A percentile compares a stretch with the other conserved stretches of the same genome.
Evolutionary conservation across 768 basidiomycete genomes (phyloP).

Genomic region (Hericium coralloides): DNA sequence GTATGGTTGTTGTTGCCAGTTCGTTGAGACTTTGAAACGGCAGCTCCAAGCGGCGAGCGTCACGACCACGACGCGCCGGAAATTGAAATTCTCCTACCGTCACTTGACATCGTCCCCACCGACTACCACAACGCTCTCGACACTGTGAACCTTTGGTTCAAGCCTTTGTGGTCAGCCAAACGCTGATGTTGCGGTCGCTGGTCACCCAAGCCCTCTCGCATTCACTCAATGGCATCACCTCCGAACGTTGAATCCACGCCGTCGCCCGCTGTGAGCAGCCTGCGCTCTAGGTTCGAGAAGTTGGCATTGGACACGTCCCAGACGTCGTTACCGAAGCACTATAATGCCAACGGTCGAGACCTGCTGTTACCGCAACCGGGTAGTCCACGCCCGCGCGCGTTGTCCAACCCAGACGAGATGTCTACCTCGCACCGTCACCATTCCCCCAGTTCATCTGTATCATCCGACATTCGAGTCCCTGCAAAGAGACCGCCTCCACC

Average conservation of each 20-base stretch:
- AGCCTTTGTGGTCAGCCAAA: background rate
- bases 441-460: background rate
- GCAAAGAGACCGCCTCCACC: background rate
- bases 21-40: no score
- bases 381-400: background rate
- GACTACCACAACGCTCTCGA: background rate
- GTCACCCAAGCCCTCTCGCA: background rate
- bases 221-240: background rate
- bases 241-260: constrained; percentile 17
- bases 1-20: no score
- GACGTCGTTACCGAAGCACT: background rate
- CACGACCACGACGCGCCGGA: no score
- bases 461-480: background rate
- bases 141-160: background rate
- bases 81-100: background rate
- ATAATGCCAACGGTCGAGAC: background rate
- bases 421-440: background rate
- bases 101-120: background rate
- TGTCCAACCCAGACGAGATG: constrained; percentile 1
- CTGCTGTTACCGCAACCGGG: background rate
- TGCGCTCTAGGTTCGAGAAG: constrained; percentile 65
- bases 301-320: constrained; percentile 37
- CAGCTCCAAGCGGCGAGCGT: no score
- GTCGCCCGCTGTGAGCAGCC: constrained; percentile 55
- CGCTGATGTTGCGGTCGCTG: background rate